Conservation (phyloP, 1,284 basidiomycete genomes). For the Amylostereum areolatum region DNA sequence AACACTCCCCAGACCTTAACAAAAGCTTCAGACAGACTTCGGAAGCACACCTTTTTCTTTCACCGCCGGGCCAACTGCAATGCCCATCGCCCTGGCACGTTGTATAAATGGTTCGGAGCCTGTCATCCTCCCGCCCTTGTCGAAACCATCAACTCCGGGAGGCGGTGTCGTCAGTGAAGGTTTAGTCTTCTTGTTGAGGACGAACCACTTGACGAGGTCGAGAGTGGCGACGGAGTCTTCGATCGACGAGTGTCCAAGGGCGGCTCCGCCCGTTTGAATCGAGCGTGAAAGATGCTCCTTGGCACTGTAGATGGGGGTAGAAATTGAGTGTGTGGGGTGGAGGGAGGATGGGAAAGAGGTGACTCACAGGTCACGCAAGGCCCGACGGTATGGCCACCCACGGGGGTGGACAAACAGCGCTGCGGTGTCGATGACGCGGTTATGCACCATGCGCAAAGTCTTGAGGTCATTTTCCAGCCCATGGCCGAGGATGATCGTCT, state of each 20-base stretch:
- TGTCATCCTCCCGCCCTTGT: no score
- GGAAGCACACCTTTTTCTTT: no score
- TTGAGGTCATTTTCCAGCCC: conserved; percentile 87
- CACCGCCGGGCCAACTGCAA: no score
- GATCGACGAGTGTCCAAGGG: conserved; percentile 76
- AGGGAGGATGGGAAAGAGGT: not conserved
- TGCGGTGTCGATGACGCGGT: conserved; percentile 78
- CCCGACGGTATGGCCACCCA: conserved; percentile 73
- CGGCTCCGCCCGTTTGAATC: conserved; percentile 73
- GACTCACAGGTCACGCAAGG: conserved; percentile 73
- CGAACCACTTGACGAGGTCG: conserved; percentile 74
- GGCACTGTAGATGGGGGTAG: conserved; percentile 43
- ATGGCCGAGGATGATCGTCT: conserved; percentile 83
- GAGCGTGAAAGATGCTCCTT: conserved; percentile 70
- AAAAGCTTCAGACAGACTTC: no score
- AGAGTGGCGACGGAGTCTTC: conserved; percentile 83
- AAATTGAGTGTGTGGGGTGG: conserved; percentile 1
- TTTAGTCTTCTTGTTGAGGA: conserved; percentile 48
- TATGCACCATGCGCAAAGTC: conserved; percentile 80
- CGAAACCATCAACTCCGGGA: no score
- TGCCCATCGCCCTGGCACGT: no score
- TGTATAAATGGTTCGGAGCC: no score
- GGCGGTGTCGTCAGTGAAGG: conserved; percentile 3
- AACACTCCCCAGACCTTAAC: no score
- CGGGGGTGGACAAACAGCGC: conserved; percentile 77